Base-by-base conservation (phyloP, 805 yeast genomes). In the Metschnikowia chrysomelidarum region DNA sequence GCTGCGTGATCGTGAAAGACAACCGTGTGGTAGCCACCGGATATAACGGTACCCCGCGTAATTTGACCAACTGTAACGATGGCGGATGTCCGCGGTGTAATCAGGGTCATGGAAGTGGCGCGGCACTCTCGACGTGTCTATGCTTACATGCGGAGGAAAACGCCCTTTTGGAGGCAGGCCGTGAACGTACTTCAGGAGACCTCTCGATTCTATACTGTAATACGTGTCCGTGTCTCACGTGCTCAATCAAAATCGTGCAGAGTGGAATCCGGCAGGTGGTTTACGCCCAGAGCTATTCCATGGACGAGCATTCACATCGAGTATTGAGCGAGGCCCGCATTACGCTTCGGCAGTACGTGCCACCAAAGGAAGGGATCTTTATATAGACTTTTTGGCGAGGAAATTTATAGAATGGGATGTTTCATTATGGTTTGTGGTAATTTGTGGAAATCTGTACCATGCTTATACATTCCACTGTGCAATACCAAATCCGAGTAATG, bases 91-190 rank as follows among this genome's bases (percentile, higher is more conserved):
- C 76, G 4, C 67, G 98, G 24, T 93, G 99, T 58, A 93, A 93
- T 52, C 63, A 73, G 17, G 89, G 83, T 6, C 69, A 69, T 34
- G 70, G 73, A 1, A 55, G 69, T 23, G 95, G 95, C 2, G 69
- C 76, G 2, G 78, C 73, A 1, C 64, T 91, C 24, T 73, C 82
- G 3, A 87, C 97, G 0, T 93, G 99, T 58, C 61, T 93, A 31
- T 93, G 99, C 58, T 62, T 93, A 21, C 99, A 93, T 58, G 98
- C 98, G 0, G 99, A 93, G 57, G 99, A 93, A 50, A 93, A 93
- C 57, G 98, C 98, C 0, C 65, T 93, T 24, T 60, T 93, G 32
- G 98, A 93, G 57, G 87, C 96, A 6, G 98, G 98, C 1, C 71
- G 97, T 44, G 95, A 85, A 46, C 67, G 98, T 37, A 74, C 87